Percentiles rank a stretch among this genome's conserved stretches.
These are phyloP conservation scores for Aspergillus neotritici DNA, from an alignment of 2,329 filamentous ascomycete species.

Conservation along the genomic window DNA sequence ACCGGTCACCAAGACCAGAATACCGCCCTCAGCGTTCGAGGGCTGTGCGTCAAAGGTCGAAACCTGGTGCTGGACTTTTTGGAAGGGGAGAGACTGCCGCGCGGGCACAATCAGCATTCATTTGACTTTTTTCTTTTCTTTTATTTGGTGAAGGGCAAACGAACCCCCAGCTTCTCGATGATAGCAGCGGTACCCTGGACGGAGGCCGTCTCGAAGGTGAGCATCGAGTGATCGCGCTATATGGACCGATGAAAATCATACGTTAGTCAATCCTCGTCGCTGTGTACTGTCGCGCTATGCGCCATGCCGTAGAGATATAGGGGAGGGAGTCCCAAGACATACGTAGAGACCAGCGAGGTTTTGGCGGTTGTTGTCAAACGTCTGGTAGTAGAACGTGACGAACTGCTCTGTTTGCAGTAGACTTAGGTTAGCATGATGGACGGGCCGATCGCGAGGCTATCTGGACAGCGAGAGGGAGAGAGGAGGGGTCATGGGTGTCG, in stretches of 20 bases:
- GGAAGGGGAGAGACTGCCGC: slow-evolving; percentile 66
- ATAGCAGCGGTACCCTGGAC: slow-evolving; percentile 62
- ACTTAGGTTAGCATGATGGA: slow-evolving; percentile 13
- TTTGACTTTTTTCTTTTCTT: neutral
- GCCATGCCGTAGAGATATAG: neutral
- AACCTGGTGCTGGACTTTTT: slow-evolving; percentile 73
- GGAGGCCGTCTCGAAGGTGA: slow-evolving; percentile 78
- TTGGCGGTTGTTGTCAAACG: slow-evolving; percentile 69
- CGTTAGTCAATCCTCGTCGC: too few relatives aligned
- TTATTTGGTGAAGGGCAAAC: slow-evolving; percentile 22
- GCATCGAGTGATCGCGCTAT: slow-evolving; percentile 78
- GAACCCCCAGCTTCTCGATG: slow-evolving; percentile 73
- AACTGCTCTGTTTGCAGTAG: slow-evolving; percentile 64
- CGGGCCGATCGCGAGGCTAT: too few relatives aligned
- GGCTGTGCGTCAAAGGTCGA: slow-evolving; percentile 80
- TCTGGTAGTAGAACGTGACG: slow-evolving; percentile 82
- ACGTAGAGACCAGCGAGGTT: slow-evolving; percentile 72
- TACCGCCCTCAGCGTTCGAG: slow-evolving; percentile 58
- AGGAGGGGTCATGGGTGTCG: too few relatives aligned
- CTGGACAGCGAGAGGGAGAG: too few relatives aligned
- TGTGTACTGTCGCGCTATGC: too few relatives aligned
- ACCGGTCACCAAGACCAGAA: slow-evolving; percentile 85
- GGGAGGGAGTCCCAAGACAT: slow-evolving; percentile 34
- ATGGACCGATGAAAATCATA: slow-evolving; percentile 1
- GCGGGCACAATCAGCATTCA: slow-evolving; percentile 3